Base-by-base conservation (phyloP, 1,139 yeast genomes). In the Debaryomyces coudertii region DNA sequence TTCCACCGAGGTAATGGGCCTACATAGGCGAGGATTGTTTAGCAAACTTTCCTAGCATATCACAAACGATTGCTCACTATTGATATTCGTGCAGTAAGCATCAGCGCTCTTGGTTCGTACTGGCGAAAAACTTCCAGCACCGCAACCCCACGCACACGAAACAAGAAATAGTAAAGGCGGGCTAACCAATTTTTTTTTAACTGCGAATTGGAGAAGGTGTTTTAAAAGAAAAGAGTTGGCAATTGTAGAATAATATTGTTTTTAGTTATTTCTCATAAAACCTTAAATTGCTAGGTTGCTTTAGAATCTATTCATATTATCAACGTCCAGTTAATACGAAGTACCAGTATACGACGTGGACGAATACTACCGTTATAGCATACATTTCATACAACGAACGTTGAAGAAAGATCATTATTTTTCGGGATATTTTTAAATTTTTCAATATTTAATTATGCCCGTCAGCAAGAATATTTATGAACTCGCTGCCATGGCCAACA, bases 391-490 rank as follows among this genome's bases (percentile, higher is more conserved):
- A 25, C 8, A n/a, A 8, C 11, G 28, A 8, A 25, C 28, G 12
- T 8, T n/a, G 28, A 25, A 7, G 28, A 7, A 25, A 20, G 22
- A 20, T 4, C 22, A 18, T 18, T 18, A 11, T 16, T 15, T 11
- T 15, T n/a, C 20, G 36, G 18, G 35, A 33, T 18, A 31, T 2
- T 31, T 31, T 30, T 33, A 33, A 33, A 33, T 33, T 33, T 33
- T 33, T 33, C 36, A 36, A 24, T n/a, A 15, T 18, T 14, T 25
- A 38, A 38, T 22, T 37, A 49, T 49, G 53, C 27, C 49, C 33
- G 34, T 49, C n/a, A 44, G 42, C 35, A 50, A 47, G 36, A 38
- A 31, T 18, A 33, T 50, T n/a, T 48, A 44, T 40, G 52, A 50
- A 42, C 41, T 43, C 22, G 36, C 41, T 12, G 49, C 49, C 24